Conservation (phyloP, 768 basidiomycete genomes). For the Amanita phalloides region DNA sequence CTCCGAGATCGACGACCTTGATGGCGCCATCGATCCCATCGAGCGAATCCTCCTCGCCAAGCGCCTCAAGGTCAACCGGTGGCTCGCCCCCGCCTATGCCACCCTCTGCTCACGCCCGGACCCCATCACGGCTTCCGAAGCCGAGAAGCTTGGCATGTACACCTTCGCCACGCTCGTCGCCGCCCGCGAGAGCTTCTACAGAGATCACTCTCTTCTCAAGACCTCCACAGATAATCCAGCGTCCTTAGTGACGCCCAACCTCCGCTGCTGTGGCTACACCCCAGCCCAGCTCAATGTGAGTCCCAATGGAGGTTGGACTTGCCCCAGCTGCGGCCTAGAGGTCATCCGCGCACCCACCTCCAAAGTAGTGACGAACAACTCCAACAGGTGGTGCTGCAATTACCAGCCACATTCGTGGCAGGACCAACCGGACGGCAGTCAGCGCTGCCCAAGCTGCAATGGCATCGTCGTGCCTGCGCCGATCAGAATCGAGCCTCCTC, state of each 20-base stretch:
- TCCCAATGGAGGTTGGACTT: neutral
- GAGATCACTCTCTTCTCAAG: neutral
- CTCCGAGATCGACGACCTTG: neutral
- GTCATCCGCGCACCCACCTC: neutral
- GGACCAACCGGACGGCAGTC: neutral
- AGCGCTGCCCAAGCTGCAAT: neutral
- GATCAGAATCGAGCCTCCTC: neutral
- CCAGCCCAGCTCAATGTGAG: neutral
- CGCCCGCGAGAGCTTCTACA: neutral
- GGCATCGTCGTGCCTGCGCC: neutral
- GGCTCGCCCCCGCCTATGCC: constrained; percentile 2
- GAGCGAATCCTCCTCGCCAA: constrained; percentile 2
- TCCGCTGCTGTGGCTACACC: neutral
- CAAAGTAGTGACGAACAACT: neutral
- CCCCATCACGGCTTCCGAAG: neutral
- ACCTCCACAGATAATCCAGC: neutral
- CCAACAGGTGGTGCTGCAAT: neutral
- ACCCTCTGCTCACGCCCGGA: neutral
- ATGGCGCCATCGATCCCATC: neutral
- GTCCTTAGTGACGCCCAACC: neutral
- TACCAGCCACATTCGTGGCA: neutral
- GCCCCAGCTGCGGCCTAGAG: neutral
- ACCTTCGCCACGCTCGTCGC: neutral
- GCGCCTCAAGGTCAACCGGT: constrained; percentile 2
- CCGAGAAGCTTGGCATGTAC: neutral